A percentile compares a stretch with the other conserved stretches of the same genome.
These are phyloP conservation scores for Trichophyton mentagrophytes DNA, from an alignment of 2,329 filamentous ascomycete genomes.

Conservation along the genomic window DNA sequence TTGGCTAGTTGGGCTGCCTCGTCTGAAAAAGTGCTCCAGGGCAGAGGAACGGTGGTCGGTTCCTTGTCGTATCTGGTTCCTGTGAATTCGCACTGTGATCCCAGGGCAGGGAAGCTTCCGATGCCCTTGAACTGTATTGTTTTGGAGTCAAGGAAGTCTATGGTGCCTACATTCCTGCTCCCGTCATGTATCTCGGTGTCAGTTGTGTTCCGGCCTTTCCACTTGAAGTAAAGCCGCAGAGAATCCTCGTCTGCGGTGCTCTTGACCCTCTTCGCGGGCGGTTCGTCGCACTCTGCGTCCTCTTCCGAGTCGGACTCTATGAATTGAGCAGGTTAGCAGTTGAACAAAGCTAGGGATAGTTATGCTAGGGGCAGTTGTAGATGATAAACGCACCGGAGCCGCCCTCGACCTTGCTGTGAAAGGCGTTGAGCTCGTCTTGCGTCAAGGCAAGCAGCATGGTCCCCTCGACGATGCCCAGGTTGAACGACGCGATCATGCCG, in stretches of 20 bases:
- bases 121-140: slow-evolving; percentile 11
- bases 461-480: slow-evolving; percentile 14
- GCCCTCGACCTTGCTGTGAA: slow-evolving; percentile 1
- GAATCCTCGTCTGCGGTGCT: neutral
- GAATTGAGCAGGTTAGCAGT: neutral
- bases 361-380: no score
- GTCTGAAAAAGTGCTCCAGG: slow-evolving; percentile 10
- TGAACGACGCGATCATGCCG: slow-evolving; percentile 11
- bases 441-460: slow-evolving; percentile 13
- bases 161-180: slow-evolving; percentile 7
- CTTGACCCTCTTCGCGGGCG: slow-evolving; percentile 4
- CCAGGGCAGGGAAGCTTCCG: slow-evolving; percentile 11
- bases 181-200: slow-evolving; percentile 8
- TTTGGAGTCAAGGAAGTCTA: slow-evolving; percentile 11
- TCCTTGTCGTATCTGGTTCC: slow-evolving; percentile 10
- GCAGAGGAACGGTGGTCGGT: slow-evolving; percentile 1
- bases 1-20: slow-evolving; percentile 3
- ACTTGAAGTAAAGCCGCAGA: slow-evolving; percentile 11
- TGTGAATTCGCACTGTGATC: slow-evolving; percentile 8
- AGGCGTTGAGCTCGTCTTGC: slow-evolving; percentile 5
- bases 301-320: neutral
- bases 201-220: slow-evolving; percentile 11
- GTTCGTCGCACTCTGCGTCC: slow-evolving; percentile 8
- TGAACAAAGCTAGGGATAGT: neutral
- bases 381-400: neutral